These are phyloP conservation scores for Actinidia arguta DNA, from an alignment of 179 eudicot species.

Conservation along the genomic window DNA sequence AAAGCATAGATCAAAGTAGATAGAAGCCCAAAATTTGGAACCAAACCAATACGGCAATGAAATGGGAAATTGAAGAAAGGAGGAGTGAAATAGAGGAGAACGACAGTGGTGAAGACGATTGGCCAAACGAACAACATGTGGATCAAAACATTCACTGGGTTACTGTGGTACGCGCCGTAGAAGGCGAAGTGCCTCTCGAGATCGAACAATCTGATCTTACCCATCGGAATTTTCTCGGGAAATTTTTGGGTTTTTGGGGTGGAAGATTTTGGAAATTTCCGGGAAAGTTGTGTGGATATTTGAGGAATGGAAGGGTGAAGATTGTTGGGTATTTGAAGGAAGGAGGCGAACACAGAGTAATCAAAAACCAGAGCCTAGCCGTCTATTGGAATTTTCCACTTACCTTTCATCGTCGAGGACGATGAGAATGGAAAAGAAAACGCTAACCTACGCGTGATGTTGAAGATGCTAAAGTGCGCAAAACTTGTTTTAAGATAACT, in stretches of 20 bases:
- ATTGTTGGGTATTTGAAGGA: neutral
- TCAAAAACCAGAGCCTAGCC: too few species aligned
- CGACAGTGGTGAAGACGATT: constrained; percentile 53
- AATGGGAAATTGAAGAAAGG: constrained; percentile 39
- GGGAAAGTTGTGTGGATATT: neutral
- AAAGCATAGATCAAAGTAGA: constrained; percentile 56
- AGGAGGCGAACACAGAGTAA: too few species aligned
- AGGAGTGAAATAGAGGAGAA: constrained; percentile 53
- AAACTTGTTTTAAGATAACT: too few species aligned
- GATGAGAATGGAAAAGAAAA: too few species aligned
- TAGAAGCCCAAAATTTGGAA: constrained; percentile 57
- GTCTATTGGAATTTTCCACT: too few species aligned
- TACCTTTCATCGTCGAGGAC: too few species aligned
- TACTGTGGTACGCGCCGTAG: constrained; percentile 87
- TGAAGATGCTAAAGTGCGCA: too few species aligned
- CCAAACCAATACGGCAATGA: constrained; percentile 27
- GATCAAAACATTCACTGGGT: constrained; percentile 72
- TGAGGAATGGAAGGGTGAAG: too few species aligned
- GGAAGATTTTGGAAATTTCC: neutral
- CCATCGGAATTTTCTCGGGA: neutral
- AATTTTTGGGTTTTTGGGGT: too few species aligned
- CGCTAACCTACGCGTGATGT: too few species aligned
- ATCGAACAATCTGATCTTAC: neutral
- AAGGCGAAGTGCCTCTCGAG: constrained; percentile 83
- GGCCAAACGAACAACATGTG: constrained; percentile 96